Conservation (phyloP, 2,329 filamentous ascomycete species). For the Ceratocystiopsis brevicomis region DNA sequence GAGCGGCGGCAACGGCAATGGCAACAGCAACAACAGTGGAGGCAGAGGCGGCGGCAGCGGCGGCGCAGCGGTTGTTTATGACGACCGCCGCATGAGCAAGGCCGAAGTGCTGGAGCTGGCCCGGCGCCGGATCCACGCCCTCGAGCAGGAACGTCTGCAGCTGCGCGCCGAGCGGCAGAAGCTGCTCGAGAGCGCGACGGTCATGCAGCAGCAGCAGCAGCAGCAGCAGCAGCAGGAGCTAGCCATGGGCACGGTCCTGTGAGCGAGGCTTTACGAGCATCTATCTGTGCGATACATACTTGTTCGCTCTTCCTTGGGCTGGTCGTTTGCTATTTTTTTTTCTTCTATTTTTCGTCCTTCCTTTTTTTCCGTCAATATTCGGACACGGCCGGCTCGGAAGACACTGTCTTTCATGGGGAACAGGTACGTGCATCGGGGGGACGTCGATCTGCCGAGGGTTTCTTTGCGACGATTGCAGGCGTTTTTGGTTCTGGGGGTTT, state of each 20-base stretch:
- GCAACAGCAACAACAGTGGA: no score
- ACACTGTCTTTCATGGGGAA: no score
- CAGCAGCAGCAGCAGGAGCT: not conserved
- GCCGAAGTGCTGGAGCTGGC: constrained; percentile 27
- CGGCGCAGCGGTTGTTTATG: not conserved
- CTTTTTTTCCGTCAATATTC: not conserved
- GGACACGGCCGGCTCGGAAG: no score
- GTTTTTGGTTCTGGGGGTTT: no score
- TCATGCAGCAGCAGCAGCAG: constrained; percentile 5
- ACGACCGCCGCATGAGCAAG: constrained; percentile 21
- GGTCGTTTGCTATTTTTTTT: not conserved
- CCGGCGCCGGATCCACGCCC: constrained; percentile 20
- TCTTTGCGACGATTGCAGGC: no score
- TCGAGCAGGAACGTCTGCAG: constrained; percentile 20
- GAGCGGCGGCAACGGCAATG: constrained; percentile 4
- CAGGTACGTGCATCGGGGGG: no score
- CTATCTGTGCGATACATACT: no score
- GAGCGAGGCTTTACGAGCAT: not conserved
- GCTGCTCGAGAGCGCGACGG: constrained; percentile 5
- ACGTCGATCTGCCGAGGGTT: no score
- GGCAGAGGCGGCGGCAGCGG: no score
- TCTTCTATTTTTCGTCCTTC: not conserved
- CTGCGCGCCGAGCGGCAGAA: constrained; percentile 9
- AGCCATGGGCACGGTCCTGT: not conserved
- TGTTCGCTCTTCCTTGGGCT: no score